Conservation (phyloP, 352 stramenopile genomes). For the Aphanomyces astaci region DNA sequence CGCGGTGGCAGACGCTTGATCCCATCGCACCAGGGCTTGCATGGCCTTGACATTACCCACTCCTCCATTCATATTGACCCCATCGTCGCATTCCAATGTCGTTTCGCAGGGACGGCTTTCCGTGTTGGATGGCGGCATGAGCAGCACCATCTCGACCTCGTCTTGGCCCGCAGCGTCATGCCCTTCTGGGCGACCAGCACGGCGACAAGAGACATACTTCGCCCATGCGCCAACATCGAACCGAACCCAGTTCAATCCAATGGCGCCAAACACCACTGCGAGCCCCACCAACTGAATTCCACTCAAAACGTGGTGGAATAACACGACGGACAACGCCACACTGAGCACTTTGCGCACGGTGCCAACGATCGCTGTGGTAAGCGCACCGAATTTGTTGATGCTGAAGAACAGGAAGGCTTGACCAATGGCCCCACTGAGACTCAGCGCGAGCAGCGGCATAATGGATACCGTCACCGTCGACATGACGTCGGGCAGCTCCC, state of each 20-base stretch:
- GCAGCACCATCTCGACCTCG: slow-evolving; percentile 7
- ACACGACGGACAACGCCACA: slow-evolving; percentile 74
- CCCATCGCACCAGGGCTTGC: background rate
- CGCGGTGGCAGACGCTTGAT: background rate
- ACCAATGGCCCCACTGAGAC: slow-evolving; percentile 61
- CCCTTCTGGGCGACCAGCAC: background rate
- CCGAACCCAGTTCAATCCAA: slow-evolving; percentile 61
- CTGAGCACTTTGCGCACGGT: slow-evolving; percentile 81
- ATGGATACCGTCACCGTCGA: slow-evolving; percentile 54
- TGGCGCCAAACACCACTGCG: slow-evolving; percentile 53
- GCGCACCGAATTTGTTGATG: slow-evolving; percentile 76
- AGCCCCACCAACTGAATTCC: slow-evolving; percentile 59
- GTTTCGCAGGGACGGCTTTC: no score
- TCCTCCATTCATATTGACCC: no score
- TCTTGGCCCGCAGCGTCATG: background rate
- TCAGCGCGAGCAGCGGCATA: slow-evolving; percentile 56
- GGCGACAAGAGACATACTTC: no score
- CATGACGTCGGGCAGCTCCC: slow-evolving; percentile 40
- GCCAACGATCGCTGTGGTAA: slow-evolving; percentile 80
- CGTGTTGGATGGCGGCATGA: background rate
- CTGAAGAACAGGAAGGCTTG: slow-evolving; percentile 85
- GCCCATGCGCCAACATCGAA: background rate
- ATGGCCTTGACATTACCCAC: background rate
- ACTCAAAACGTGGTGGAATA: slow-evolving; percentile 72
- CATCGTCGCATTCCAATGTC: no score